Evolutionary conservation across 192 early-diverging fungal genomes (phyloP), one percentile per base, ranked within the genome.

Genomic region (Backusella luteola): DNA sequence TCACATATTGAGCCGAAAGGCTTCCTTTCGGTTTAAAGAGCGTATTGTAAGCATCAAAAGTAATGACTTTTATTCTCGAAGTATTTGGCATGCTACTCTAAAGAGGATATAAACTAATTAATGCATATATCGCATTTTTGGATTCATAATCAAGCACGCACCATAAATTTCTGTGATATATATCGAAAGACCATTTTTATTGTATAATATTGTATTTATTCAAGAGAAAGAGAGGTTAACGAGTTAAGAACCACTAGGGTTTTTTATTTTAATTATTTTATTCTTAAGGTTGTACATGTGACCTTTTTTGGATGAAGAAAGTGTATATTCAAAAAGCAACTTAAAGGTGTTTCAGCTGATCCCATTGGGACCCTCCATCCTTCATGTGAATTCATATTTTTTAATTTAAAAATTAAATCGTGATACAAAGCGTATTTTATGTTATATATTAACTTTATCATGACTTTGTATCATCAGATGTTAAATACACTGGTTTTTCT

Each of bases 21-120:
- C 84, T 78, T 32, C 83, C 83, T 79, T 46, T 71, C 32, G 90
- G 90, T 53, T 79, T 86, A 73, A 88, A 91, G 23, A 90, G 75
- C 1, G 90, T 91, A 41, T 90, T 83, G 56, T 85, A 91, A 41
- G 89, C 85, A 71, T 91, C 90, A 68, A 91, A 91, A 21, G 90
- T 91, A 29, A 91, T 84, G n/a, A 91, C 74, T 35, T 75, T 49
- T 34, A 81, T 81, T 66, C 68, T 73, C 5, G 75, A 67, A 29
- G 75, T 66, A n/a, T 71, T 70, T 39, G 41, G 36, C 36, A 36
- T 35, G 8, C 19, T 68, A 17, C 29, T 68, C 34, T 68, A n/a
- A n/a, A 39, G n/a, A 39, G 23, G 34, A 1, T 1, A 68, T n/a
- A 38, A 21, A 69, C 6, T 15, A 66, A 35, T 34, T 17, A 67